Percentiles rank a stretch among this genome's conserved stretches.
Evolutionary conservation across 306 rosid genomes (phyloP).

Genomic region (Corylus avellana): DNA sequence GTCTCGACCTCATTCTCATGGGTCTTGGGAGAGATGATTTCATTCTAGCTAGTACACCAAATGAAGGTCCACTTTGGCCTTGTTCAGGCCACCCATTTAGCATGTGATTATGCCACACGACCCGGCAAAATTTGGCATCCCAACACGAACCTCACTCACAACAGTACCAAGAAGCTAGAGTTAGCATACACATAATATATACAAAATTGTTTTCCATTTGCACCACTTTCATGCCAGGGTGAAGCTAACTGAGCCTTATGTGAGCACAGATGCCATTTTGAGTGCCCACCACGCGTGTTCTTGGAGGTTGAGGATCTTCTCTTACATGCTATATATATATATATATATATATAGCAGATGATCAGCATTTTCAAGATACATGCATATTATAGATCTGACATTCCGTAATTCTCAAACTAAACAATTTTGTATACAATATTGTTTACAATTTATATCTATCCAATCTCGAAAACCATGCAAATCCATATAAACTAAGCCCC

Average conservation of each 20-base stretch:
- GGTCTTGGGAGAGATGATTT: no score
- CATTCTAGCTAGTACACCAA: no score
- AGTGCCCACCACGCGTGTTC: constrained; percentile 31
- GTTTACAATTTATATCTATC: constrained; percentile 29
- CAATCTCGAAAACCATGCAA: constrained; percentile 62
- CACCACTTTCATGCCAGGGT: constrained; percentile 1
- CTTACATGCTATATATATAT: constrained; percentile 5
- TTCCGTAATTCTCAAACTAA: constrained; percentile 75
- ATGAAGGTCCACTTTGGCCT: neutral
- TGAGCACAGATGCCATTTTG: constrained; percentile 20
- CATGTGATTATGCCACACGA: constrained; percentile 23
- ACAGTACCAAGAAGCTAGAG: constrained; percentile 20
- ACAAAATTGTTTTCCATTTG: neutral
- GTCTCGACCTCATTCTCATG: no score
- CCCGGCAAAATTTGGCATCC: constrained; percentile 21
- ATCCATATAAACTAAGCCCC: constrained; percentile 34
- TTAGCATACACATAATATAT: constrained; percentile 10
- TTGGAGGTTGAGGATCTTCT: constrained; percentile 26
- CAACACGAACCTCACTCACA: constrained; percentile 1
- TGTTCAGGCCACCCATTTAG: neutral
- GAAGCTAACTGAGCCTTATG: constrained; percentile 20
- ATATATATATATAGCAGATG: constrained; percentile 14
- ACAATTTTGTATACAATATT: neutral
- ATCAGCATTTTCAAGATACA: constrained; percentile 30
- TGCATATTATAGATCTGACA: constrained; percentile 59